Base-by-base conservation (phyloP, 306 rosid genomes). In the Medicago lupulina region DNA sequence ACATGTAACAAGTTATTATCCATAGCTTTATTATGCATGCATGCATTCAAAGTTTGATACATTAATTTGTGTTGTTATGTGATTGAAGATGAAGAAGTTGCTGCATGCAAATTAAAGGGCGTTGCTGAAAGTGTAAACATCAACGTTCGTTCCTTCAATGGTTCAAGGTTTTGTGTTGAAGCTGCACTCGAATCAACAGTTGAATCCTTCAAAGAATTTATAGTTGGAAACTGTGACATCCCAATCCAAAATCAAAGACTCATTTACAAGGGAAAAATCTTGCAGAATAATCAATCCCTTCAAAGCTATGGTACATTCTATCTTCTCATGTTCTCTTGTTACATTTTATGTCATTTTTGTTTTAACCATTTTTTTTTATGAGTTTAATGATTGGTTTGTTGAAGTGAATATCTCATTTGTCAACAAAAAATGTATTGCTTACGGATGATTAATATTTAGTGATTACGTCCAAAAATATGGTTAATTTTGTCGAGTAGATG, bases 231-330 rank as follows among this genome's bases (percentile, higher is more conserved):
- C 55, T 76, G 87, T 58, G 87, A 84, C 71, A 79, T 89, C 60
- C 92, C 90, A 2, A 49, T 89, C 17, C 80, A 87, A 75, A 90
- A 86, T 61, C 97, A 92, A 78, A 85, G 93, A 14, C 83, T 92
- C 86, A 88, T 92, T 83, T 88, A 89, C 80, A 88, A 92, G 77
- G 97, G 93, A 2, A 88, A 93, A 79, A 89, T 92, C 74, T 79
- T 92, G 49, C 87, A 89, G 84, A 89, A 92, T 16, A 93, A 92
- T 76, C 91, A 88, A 74, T 76, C 92, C 18, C 89, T 92, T 14
- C 75, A 57, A 58, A 92, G 89, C 90, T 89, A 89, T 73, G 96
- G 97, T 92, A 85, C 17, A 14, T 61, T 61, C n/a, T 58, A 23
- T 23, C 13, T 28, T 85, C 25, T 49, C 18, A 14, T 47, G 1